Evolutionary conservation across 2,329 filamentous ascomycete species (phyloP), one percentile per base, ranked within the genome.

Genomic region (Penicillium psychrosexuale): DNA sequence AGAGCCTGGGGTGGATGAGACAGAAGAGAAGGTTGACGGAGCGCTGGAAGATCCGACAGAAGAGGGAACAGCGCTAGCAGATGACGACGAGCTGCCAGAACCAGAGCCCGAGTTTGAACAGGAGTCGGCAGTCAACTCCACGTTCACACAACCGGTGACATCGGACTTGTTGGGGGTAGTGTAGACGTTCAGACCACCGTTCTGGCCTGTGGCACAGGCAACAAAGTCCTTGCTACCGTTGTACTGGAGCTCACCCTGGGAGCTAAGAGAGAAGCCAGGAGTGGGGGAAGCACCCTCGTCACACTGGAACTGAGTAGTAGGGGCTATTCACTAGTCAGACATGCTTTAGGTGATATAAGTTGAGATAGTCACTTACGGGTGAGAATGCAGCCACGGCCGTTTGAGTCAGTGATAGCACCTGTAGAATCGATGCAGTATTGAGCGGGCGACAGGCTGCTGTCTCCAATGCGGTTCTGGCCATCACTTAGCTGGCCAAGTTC

Each of bases 271-370:
- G 71, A 87, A 88, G 30, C 84, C 84, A 30, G 76, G 65, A 24
- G 75, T 78, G 8, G 82, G 78, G 12, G 65, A 59, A 12, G 80
- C 80, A 44, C 81, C 80, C 19, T 65, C 60, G 60, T 88, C 85
- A 62, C 86, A 87, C 66, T 87, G 84, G 56, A 84, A 81, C 44
- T 85, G 81, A 28, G 77, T 78, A 1, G 83, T 84, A 0, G 81
- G 78, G 37, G 79, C 79, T 82, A 57, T 30, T 3, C 22, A 17
- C 15, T 55, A 8, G 30, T 37, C 15, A 13, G 34, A 56, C 13
- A 31, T 51, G 66, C 56, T 65, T 30, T 12, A 24, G 17, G 1
- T 7, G 38, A 12, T 12, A 33, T n/a, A 24, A 8, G 24, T 30
- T 28, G 17, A 28, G 12, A 9, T 37, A 11, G 52, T 56, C 22